Evolutionary conservation across 805 yeast species (phyloP), one percentile per base, ranked within the genome.

Genomic region (Blastobotrys terrestris): DNA sequence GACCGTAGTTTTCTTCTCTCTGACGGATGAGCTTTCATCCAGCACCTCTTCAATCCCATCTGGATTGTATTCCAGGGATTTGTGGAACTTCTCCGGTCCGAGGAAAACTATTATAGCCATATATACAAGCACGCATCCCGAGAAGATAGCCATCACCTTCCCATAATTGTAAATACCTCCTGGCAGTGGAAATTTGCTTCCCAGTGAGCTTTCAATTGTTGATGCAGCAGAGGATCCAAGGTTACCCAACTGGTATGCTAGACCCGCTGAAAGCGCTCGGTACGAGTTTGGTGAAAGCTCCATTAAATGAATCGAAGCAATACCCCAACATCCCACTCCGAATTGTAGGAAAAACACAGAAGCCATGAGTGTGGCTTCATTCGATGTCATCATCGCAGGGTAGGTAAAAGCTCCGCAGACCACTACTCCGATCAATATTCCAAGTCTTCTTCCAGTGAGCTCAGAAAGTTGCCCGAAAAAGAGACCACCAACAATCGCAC

Each of bases 261-360:
- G 64, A 41, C 88, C 86, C 52, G 78, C 76, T 42, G 81, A 73
- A 55, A 83, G 72, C 0, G 87, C 74, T 61, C 86, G 72, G 63
- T 78, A 77, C 39, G 78, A 77, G 14, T 84, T 80, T 52, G 82
- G 84, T n/a, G 85, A 76, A 45, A 85, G 71, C 66, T 84, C 90
- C 35, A 80, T 71, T 44, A 85, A 69, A 64, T 83, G 82, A 41
- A 81, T 75, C 13, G 89, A 86, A 3, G 79, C 73, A 49, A 84
- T 77, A 55, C 89, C 88, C 85, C 87, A 84, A 6, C 81, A 80
- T 21, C 88, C 90, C 35, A 83, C 84, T 51, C 79, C 78, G 60
- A 77, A 76, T 64, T 82, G 85, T 61, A 83, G 62, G 69, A 81
- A 81, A 67, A 84, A 83, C 5, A 69, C 79, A 1, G 82, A 83